Conservation (phyloP, 352 stramenopile genomes). For the Pythium inflatum region DNA sequence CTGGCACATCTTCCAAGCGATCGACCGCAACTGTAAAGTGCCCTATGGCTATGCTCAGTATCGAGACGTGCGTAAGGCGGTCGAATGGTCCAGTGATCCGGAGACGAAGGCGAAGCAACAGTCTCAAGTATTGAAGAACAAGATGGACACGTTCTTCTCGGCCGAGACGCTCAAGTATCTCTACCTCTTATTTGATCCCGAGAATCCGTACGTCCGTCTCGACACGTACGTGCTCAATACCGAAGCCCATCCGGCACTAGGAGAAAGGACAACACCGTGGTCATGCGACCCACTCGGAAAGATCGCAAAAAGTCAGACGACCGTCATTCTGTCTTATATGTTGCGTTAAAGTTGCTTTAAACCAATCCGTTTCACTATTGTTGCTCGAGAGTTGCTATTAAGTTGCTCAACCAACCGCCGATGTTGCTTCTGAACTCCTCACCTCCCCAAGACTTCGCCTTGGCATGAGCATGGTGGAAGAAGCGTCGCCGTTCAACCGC, state of each 20-base stretch:
- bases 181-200: constrained; percentile 90
- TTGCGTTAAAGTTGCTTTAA: not conserved
- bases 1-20: constrained; percentile 94
- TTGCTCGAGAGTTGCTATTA: constrained; percentile 4
- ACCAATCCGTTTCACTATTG: not conserved
- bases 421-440: too few species aligned
- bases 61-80: constrained; percentile 41
- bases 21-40: constrained; percentile 93
- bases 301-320: constrained; percentile 4
- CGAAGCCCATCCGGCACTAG: constrained; percentile 95
- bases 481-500: constrained; percentile 36
- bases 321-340: constrained; percentile 4
- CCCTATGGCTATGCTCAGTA: constrained; percentile 87
- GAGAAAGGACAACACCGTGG: too few species aligned
- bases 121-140: constrained; percentile 68
- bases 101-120: constrained; percentile 9
- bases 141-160: constrained; percentile 99
- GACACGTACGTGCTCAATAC: constrained; percentile 97
- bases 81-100: constrained; percentile 17
- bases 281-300: too few species aligned
- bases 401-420: too few species aligned
- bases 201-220: constrained; percentile 79
- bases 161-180: constrained; percentile 99
- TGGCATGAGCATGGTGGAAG: constrained; percentile 21
- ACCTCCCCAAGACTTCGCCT: too few species aligned